phyloP scores from a whole-genome alignment of 2,329 filamentous ascomycete genomes.

The Pseudocercospora musae region DNA sequence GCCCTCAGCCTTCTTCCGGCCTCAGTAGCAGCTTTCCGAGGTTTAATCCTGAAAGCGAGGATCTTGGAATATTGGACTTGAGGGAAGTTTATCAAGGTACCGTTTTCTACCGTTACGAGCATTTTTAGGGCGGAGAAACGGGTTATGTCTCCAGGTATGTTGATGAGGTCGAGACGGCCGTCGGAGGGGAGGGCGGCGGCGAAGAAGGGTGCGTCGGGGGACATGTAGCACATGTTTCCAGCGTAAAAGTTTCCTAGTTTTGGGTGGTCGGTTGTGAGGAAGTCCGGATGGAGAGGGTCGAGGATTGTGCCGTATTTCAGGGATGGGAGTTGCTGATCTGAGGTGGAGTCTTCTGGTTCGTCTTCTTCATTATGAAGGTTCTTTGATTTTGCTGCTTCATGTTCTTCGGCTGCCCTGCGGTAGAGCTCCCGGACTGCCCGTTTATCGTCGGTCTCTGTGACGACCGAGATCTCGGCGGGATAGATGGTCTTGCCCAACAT shows the following conservation, averaged over 20 bases:
- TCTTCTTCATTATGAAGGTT: constrained; percentile 19
- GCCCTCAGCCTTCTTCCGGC: constrained; percentile 16
- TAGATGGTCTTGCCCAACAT: constrained; percentile 75
- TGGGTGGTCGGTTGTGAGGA: constrained; percentile 70
- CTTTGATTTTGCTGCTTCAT: constrained; percentile 28
- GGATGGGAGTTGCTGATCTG: constrained; percentile 53
- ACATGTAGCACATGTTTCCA: constrained; percentile 94
- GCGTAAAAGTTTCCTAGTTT: constrained; percentile 89
- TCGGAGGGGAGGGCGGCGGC: constrained; percentile 76
- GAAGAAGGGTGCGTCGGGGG: constrained; percentile 83
- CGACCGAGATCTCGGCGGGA: constrained; percentile 83
- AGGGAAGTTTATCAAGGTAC: constrained; percentile 74
- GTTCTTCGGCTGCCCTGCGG: constrained; percentile 35
- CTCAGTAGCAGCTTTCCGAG: constrained; percentile 37
- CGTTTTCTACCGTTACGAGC: constrained; percentile 67
- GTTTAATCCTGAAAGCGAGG: constrained; percentile 79
- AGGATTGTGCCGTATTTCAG: constrained; percentile 76
- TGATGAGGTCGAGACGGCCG: constrained; percentile 80
- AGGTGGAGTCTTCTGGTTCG: constrained; percentile 16
- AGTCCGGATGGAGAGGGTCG: constrained; percentile 72
- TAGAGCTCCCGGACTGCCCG: constrained; percentile 71
- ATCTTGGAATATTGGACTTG: constrained; percentile 81
- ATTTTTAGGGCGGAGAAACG: constrained; percentile 65
- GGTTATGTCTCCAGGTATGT: constrained; percentile 71
- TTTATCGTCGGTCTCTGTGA: constrained; percentile 77